Evolutionary conservation across 208 protist genomes (phyloP), one percentile per base, ranked within the genome.

Genomic region (Leishmania tropica): DNA sequence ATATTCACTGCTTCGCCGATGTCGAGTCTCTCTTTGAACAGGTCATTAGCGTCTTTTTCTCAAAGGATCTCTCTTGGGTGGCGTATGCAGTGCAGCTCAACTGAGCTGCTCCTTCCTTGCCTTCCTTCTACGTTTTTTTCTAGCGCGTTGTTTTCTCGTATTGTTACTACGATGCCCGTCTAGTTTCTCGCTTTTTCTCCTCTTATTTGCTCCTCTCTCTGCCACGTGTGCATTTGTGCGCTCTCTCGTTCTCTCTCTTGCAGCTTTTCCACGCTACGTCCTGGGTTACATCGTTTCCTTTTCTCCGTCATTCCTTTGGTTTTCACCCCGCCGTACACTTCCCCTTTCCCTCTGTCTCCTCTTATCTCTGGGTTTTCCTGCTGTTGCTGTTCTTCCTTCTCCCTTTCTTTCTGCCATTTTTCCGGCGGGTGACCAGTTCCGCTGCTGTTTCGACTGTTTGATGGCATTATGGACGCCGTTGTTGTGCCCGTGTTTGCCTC

Each of bases 251-350:
- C 42, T 58, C 31, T 24, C 21, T 37, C 47, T 24, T 62, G 51
- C 51, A 54, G 5, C 51, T 21, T 21, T 21, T 54, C 15, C 51
- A 54, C 51, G 51, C 17, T 21, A 7, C 51, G 17, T 54, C 15
- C 17, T 21, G 51, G 51, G 51, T 5, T 17, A 6, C 51, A 4
- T 78, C 24, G 80, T 74, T 62, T 58, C 83, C 54, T 81, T 86
- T 78, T 48, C 76, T 58, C 65, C 21, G 24, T 6, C 4, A 10
- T 53, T 74, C 4, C 10, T 42, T 21, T 68, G 0, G 1, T 48
- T 37, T 8, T 48, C 21, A 24, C 31, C 21, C 65, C 21, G 31
- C 13, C 17, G 21, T 45, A 11, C 19, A 40, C 37, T 68, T 21
- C 13, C 40, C 37, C 65, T 48, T n/a, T 45, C 45, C 45, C 11